Conservation (phyloP, 768 basidiomycete species). For the Naganishia onofrii region DNA sequence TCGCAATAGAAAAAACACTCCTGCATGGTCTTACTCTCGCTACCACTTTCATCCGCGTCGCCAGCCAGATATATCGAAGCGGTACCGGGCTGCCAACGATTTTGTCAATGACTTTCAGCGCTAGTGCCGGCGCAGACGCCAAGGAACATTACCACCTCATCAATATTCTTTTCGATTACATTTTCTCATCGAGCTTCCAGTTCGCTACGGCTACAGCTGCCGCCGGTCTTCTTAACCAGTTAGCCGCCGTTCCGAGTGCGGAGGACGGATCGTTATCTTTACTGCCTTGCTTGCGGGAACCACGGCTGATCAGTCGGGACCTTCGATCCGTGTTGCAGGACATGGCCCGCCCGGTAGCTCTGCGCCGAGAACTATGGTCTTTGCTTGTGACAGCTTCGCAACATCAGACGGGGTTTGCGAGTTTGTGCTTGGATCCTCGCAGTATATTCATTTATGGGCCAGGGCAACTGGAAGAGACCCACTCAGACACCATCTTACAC, state of each 20-base stretch:
- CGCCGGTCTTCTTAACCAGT: conserved; percentile 7
- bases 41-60: neutral
- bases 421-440: conserved; percentile 5
- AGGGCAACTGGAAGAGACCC: neutral
- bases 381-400: conserved; percentile 18
- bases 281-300: conserved; percentile 11
- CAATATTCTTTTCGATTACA: conserved; percentile 17
- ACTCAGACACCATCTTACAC: neutral
- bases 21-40: conserved; percentile 20
- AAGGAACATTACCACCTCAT: conserved; percentile 20
- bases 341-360: neutral
- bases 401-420: conserved; percentile 15
- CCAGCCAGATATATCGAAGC: neutral
- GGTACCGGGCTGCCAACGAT: conserved; percentile 2
- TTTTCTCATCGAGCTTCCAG: conserved; percentile 5
- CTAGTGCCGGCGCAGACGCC: neutral
- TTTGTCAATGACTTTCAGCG: conserved; percentile 6
- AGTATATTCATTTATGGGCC: conserved; percentile 17
- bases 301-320: neutral
- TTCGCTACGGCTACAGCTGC: conserved; percentile 7
- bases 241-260: conserved; percentile 5
- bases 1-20: conserved; percentile 13
- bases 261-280: conserved; percentile 8
- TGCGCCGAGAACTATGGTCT: conserved; percentile 12
- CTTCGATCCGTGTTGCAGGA: neutral